Evolutionary conservation across 139 green algal genomes (phyloP).

Genomic region (Dunaliella primolecta): DNA sequence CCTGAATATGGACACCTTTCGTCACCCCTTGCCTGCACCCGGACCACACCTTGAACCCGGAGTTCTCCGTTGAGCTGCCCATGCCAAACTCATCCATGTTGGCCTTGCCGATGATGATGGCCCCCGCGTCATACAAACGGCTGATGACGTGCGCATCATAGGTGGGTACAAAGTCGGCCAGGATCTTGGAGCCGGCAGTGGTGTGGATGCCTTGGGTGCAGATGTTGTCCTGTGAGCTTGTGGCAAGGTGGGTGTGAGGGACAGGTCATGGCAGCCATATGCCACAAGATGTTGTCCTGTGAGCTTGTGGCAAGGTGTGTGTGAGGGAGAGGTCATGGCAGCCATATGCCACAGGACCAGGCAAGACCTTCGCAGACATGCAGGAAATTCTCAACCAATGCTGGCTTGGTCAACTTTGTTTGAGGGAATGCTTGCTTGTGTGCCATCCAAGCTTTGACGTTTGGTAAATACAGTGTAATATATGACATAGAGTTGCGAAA

Average conservation of each 20-base stretch:
- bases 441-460: neutral
- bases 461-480: neutral
- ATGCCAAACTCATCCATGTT: constrained; percentile 99
- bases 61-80: constrained; percentile 91
- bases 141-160: constrained; percentile 76
- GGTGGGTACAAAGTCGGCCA: constrained; percentile 69
- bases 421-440: neutral
- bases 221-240: constrained; percentile 87
- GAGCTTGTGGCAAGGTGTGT: neutral
- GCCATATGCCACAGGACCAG: constrained; percentile 43
- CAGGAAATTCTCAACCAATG: neutral
- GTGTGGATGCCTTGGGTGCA: constrained; percentile 80
- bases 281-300: constrained; percentile 90
- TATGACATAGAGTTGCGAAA: no score
- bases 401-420: neutral
- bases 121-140: constrained; percentile 68
- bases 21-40: no score
- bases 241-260: neutral
- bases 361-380: neutral
- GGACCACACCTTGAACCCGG: constrained; percentile 68
- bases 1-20: no score
- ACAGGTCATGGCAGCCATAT: neutral
- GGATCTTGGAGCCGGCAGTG: constrained; percentile 78
- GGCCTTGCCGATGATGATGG: constrained; percentile 92
- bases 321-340: neutral